phyloP scores from a whole-genome alignment of 2,329 filamentous ascomycete species.

The Fusarium cicatricum region DNA sequence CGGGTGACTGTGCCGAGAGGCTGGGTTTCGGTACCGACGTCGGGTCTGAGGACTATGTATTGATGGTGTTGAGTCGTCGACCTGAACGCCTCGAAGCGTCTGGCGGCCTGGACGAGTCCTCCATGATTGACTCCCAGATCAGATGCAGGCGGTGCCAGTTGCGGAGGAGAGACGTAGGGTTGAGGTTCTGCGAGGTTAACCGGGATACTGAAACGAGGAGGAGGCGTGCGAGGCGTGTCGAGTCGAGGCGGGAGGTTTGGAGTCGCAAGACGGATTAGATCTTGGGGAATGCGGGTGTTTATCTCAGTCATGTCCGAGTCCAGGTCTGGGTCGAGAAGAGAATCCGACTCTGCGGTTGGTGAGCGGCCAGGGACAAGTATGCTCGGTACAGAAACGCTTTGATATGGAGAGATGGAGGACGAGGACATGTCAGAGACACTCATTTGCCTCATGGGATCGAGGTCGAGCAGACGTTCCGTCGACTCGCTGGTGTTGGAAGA shows the following conservation, averaged over 20 bases:
- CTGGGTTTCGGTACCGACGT: constrained; percentile 24
- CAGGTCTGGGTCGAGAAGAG: constrained; percentile 26
- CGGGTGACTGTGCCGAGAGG: constrained; percentile 33
- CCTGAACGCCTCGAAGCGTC: constrained; percentile 37
- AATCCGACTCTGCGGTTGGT: constrained; percentile 25
- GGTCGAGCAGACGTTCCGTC: constrained; percentile 31
- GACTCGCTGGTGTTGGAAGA: constrained; percentile 34
- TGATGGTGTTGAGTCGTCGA: constrained; percentile 31
- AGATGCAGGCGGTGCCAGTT: not conserved
- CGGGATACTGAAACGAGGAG: constrained; percentile 17
- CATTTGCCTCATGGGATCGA: constrained; percentile 27
- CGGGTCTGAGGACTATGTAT: constrained; percentile 34
- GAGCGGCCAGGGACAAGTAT: constrained; percentile 11
- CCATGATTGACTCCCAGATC: constrained; percentile 32
- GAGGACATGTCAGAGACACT: constrained; percentile 31
- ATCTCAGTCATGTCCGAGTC: constrained; percentile 23
- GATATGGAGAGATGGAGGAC: constrained; percentile 27
- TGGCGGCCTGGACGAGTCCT: constrained; percentile 36
- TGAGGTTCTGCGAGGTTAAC: constrained; percentile 14
- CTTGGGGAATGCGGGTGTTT: constrained; percentile 16
- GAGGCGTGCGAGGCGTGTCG: constrained; percentile 36
- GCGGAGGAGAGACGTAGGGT: not conserved
- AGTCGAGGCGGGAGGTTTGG: constrained; percentile 38
- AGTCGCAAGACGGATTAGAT: constrained; percentile 39
- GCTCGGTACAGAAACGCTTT: constrained; percentile 11